A percentile compares a stretch with the other conserved stretches of the same genome.
These are phyloP conservation scores for Colletotrichum salicis DNA, from an alignment of 2,329 filamentous ascomycete species.

Conservation along the genomic window DNA sequence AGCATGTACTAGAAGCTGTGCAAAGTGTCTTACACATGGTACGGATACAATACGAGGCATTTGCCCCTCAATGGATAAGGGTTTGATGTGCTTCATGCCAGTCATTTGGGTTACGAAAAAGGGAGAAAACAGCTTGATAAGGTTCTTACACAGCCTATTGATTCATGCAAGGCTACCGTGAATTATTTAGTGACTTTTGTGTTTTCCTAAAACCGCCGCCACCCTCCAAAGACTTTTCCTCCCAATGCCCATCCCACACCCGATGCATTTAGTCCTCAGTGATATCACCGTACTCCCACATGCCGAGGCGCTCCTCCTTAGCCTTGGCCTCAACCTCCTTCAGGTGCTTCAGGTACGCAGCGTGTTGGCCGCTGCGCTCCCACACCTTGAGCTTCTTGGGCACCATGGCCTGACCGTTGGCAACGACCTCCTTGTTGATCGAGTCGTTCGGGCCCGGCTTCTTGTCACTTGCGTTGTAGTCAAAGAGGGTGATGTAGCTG, in stretches of 20 bases:
- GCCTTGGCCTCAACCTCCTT: constrained; percentile 80
- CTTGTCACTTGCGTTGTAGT: constrained; percentile 71
- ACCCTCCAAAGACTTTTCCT: background rate
- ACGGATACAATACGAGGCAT: no score
- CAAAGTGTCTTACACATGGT: no score
- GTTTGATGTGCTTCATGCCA: no score
- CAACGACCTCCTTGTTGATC: constrained; percentile 88
- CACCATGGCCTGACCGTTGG: constrained; percentile 88
- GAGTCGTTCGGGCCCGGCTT: constrained; percentile 74
- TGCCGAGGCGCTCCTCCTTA: constrained; percentile 82
- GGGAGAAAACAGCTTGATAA: background rate
- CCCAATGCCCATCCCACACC: background rate
- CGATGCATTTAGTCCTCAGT: constrained; percentile 77
- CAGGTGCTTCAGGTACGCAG: constrained; percentile 76
- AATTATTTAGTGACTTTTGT: constrained; percentile 27
- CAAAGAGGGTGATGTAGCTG: constrained; percentile 88
- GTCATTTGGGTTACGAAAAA: no score
- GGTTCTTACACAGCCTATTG: background rate
- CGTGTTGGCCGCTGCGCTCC: constrained; percentile 79
- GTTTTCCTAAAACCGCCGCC: constrained; percentile 5
- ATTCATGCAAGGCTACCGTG: constrained; percentile 31
- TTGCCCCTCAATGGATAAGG: no score
- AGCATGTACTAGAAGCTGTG: no score
- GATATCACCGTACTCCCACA: constrained; percentile 99
- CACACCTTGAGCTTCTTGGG: constrained; percentile 90